phyloP scores from a whole-genome alignment of 1,284 basidiomycete genomes.

The Cryptococcus deneoformans region DNA sequence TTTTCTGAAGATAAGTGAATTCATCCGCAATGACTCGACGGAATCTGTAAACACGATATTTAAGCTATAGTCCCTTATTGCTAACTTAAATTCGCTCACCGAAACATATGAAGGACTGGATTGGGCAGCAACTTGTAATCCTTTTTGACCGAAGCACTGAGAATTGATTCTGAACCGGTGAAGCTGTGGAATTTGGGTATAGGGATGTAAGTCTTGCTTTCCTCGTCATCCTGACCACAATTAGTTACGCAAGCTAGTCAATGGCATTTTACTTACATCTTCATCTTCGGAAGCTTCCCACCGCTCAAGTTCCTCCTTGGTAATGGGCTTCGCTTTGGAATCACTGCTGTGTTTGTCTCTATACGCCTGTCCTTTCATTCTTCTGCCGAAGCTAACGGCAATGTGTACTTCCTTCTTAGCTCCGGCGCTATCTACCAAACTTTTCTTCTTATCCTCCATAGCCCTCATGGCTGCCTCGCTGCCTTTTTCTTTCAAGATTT shows the following conservation, averaged over 20 bases:
- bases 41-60: constrained; percentile 51
- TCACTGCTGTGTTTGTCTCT: constrained; percentile 38
- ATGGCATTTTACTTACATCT: constrained; percentile 3
- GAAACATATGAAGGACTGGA: constrained; percentile 87
- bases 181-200: constrained; percentile 28
- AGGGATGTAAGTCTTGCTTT: constrained; percentile 15
- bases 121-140: constrained; percentile 77
- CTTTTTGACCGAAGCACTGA: constrained; percentile 60
- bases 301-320: constrained; percentile 32
- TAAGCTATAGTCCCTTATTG: too few species aligned
- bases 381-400: constrained; percentile 40
- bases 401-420: constrained; percentile 38
- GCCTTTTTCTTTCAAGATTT: constrained; percentile 56
- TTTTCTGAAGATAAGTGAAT: constrained; percentile 87
- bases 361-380: constrained; percentile 44
- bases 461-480: constrained; percentile 59
- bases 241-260: not conserved
- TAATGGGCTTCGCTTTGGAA: constrained; percentile 51
- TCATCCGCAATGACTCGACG: constrained; percentile 88
- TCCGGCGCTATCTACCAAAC: constrained; percentile 29
- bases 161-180: constrained; percentile 29
- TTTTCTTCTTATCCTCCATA: constrained; percentile 57
- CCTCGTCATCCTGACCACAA: constrained; percentile 15
- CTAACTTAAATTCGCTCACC: constrained; percentile 39
- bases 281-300: constrained; percentile 52